These are phyloP conservation scores for Cystofilobasidium bisporidii DNA, from an alignment of 768 basidiomycete species.

Conservation along the genomic window DNA sequence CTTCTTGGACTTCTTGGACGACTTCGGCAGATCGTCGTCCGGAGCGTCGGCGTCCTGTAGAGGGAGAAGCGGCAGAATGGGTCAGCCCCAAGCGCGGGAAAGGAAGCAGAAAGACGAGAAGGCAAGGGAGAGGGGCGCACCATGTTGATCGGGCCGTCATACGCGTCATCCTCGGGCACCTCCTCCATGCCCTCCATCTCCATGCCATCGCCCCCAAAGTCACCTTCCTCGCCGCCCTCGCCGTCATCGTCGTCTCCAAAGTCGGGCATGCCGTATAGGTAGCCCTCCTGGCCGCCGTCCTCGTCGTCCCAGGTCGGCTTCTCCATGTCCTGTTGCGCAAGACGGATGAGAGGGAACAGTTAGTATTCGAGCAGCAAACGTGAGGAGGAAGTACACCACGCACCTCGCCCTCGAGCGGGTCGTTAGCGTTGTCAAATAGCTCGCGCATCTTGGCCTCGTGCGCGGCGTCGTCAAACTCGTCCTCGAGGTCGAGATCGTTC, in stretches of 20 bases:
- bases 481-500: conserved; percentile 69
- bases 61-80: neutral
- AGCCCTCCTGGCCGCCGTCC: conserved; percentile 46
- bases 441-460: conserved; percentile 75
- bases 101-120: too few species aligned
- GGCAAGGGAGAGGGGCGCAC: conserved; percentile 26
- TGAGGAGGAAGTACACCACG: neutral
- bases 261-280: conserved; percentile 39
- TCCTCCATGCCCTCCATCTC: conserved; percentile 32
- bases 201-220: conserved; percentile 27
- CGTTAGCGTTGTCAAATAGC: conserved; percentile 42
- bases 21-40: conserved; percentile 24
- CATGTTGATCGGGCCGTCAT: conserved; percentile 46
- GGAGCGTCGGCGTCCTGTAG: conserved; percentile 38
- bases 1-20: conserved; percentile 26
- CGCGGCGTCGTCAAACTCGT: conserved; percentile 79
- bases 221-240: conserved; percentile 43
- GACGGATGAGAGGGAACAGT: neutral
- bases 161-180: conserved; percentile 35
- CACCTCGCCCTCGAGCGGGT: conserved; percentile 18
- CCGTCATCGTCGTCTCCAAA: conserved; percentile 42
- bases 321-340: conserved; percentile 42
- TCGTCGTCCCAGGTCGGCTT: conserved; percentile 92
- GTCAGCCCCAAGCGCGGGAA: neutral
- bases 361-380: neutral